These are phyloP conservation scores for Auriculariales sp. DNA, from an alignment of 768 basidiomycete species.

Conservation along the genomic window DNA sequence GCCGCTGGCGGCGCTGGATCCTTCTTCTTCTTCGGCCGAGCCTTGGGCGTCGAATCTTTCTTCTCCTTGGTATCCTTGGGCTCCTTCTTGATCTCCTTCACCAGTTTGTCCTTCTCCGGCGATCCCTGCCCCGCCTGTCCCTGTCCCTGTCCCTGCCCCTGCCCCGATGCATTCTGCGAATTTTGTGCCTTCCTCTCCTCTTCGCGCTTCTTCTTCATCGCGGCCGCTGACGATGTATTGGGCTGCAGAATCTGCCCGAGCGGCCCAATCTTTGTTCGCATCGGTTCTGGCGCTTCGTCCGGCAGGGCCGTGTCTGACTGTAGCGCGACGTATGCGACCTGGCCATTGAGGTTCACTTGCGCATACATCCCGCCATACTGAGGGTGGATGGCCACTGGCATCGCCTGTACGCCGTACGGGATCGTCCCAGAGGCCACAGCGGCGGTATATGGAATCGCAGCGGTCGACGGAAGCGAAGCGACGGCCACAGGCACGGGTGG, in stretches of 20 bases:
- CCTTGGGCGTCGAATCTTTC: not conserved
- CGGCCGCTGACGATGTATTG: constrained; percentile 22
- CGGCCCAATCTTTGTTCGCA: constrained; percentile 63
- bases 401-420: too few species aligned
- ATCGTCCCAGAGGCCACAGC: too few species aligned
- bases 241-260: constrained; percentile 58
- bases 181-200: constrained; percentile 21
- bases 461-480: constrained; percentile 1
- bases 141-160: not conserved
- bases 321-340: too few species aligned
- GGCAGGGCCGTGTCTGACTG: constrained; percentile 23
- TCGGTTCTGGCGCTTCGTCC: constrained; percentile 46
- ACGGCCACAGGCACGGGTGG: constrained; percentile 3
- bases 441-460: not conserved
- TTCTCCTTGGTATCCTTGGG: constrained; percentile 3
- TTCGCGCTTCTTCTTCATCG: constrained; percentile 52
- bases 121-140: not conserved
- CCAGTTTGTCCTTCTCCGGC: not conserved
- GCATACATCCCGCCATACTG: too few species aligned
- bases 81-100: constrained; percentile 3
- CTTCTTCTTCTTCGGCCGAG: not conserved
- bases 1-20: not conserved
- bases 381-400: too few species aligned
- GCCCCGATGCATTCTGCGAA: not conserved
- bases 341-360: too few species aligned